Conservation (phyloP, 306 rosid species). For the Vachellia collinsii region DNA sequence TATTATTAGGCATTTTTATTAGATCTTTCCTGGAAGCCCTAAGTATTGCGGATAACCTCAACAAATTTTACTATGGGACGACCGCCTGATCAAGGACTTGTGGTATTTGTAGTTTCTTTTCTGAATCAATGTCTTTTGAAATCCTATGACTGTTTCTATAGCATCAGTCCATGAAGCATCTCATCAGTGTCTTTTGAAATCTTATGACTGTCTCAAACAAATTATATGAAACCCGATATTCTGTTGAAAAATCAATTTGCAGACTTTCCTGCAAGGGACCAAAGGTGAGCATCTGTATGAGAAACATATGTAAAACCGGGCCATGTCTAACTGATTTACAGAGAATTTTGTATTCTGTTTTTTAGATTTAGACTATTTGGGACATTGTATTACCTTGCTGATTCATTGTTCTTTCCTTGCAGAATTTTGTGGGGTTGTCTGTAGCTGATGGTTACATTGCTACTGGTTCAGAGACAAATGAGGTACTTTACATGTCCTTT, state of each 20-base stretch:
- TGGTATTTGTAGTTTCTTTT: not conserved
- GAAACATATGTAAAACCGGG: not conserved
- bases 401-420: constrained; percentile 45
- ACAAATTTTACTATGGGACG: not conserved
- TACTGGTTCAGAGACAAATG: constrained; percentile 97
- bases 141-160: not conserved
- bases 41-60: not conserved
- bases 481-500: constrained; percentile 54
- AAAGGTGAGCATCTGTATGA: not conserved
- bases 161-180: not conserved
- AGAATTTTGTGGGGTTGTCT: constrained; percentile 97
- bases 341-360: not conserved
- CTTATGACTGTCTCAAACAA: too few relatives aligned
- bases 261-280: not conserved
- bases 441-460: constrained; percentile 94
- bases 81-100: not conserved
- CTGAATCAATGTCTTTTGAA: not conserved
- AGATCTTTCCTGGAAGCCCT: not conserved
- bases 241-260: not conserved
- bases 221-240: not conserved
- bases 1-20: not conserved
- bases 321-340: not conserved
- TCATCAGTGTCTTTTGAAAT: too few relatives aligned
- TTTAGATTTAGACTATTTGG: not conserved
- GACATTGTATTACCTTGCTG: constrained; percentile 25